Evolutionary conservation across 1,284 basidiomycete species (phyloP).

Genomic region (Microbotryomycetes sp.): DNA sequence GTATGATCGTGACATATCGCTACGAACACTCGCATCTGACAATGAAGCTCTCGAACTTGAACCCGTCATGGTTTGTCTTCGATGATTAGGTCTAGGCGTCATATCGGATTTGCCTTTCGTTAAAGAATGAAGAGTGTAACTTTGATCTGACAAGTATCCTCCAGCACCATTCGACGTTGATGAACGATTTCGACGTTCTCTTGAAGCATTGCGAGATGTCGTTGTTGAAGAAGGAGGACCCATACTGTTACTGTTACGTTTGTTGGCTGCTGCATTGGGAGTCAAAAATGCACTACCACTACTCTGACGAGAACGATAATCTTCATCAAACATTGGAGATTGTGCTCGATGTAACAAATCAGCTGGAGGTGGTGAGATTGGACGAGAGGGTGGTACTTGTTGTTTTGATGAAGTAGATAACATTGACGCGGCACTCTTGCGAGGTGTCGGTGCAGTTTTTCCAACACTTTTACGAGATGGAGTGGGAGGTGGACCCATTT

Average conservation of each 20-base stretch:
- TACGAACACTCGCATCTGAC: conserved; percentile 28
- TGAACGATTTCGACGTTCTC: not conserved
- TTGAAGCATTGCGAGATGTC: not conserved
- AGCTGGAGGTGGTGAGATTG: conserved; percentile 78
- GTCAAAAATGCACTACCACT: not conserved
- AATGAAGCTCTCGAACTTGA: conserved; percentile 20
- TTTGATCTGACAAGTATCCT: not conserved
- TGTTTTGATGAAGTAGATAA: conserved; percentile 40
- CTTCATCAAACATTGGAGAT: conserved; percentile 60
- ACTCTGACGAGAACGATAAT: conserved; percentile 9
- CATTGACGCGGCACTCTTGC: conserved; percentile 20
- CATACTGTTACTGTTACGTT: not conserved
- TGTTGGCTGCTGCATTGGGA: not conserved
- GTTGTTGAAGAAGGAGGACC: not conserved
- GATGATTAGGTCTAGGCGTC: not conserved
- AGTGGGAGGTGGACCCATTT: conserved; percentile 46
- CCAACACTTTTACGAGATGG: conserved; percentile 34
- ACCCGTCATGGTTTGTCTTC: too few species aligned
- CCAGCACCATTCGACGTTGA: too few species aligned
- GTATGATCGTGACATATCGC: conserved; percentile 25
- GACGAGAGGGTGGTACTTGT: conserved; percentile 61
- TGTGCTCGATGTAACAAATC: conserved; percentile 81
- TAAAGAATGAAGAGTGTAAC: not conserved
- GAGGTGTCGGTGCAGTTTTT: conserved; percentile 51
- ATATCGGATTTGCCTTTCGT: not conserved